Conservation (phyloP, 306 rosid genomes). For the Quercus engelmannii region DNA sequence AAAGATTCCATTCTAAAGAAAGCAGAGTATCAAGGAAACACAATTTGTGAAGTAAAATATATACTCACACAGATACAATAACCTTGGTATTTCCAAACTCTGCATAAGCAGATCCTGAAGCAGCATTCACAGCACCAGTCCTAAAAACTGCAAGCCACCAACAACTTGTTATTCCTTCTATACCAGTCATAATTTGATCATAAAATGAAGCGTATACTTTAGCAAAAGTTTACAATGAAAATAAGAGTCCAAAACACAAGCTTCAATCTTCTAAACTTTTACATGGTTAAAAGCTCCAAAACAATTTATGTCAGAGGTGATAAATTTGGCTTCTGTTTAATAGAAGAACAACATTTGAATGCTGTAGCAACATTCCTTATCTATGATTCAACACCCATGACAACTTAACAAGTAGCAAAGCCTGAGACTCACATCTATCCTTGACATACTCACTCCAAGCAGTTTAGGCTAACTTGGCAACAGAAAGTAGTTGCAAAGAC, state of each 20-base stretch:
- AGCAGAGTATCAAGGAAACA: slow-evolving; percentile 5
- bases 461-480: neutral
- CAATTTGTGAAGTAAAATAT: neutral
- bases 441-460: neutral
- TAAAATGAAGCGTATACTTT: neutral
- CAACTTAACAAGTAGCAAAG: neutral
- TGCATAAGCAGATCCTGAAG: slow-evolving; percentile 96
- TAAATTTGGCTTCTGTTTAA: neutral
- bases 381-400: neutral
- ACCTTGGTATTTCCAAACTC: slow-evolving; percentile 94
- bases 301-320: neutral
- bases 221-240: neutral
- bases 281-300: neutral
- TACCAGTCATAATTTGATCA: neutral
- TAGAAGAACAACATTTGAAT: neutral
- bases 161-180: neutral
- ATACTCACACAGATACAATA: slow-evolving; percentile 95
- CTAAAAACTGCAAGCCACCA: slow-evolving; percentile 68
- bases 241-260: neutral
- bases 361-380: neutral
- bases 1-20: neutral
- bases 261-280: neutral
- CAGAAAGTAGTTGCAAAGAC: neutral
- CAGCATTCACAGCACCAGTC: slow-evolving; percentile 94
- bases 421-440: neutral